Conservation (phyloP, 352 stramenopile species). For the Pythium aquatile region DNA sequence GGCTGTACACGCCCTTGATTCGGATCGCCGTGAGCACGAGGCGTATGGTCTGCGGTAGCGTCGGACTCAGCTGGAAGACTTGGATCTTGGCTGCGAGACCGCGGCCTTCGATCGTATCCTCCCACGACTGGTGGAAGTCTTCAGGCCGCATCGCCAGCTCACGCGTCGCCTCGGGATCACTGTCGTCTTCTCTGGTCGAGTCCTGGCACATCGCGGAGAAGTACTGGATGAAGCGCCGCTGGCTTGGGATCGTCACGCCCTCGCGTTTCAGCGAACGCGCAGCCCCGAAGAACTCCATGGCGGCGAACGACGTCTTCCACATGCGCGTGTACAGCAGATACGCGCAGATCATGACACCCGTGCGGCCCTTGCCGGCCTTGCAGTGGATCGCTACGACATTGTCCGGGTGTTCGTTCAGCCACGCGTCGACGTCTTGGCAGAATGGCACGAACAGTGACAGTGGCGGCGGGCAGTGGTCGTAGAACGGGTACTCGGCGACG, state of each 20-base stretch:
- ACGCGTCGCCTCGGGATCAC: conserved; percentile 15
- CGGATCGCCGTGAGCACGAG: conserved; percentile 43
- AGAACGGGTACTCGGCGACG: conserved; percentile 78
- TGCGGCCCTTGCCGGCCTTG: conserved; percentile 90
- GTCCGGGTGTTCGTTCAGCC: conserved; percentile 48
- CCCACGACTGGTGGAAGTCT: conserved; percentile 50
- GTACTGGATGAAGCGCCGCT: conserved; percentile 77
- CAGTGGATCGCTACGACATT: conserved; percentile 90
- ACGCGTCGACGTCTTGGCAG: conserved; percentile 59
- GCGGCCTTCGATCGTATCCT: conserved; percentile 42
- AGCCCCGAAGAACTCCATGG: conserved; percentile 67
- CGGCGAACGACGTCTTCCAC: conserved; percentile 56
- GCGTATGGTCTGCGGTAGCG: conserved; percentile 31
- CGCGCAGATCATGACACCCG: conserved; percentile 85
- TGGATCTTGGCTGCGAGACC: conserved; percentile 16
- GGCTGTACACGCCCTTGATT: conserved; percentile 40
- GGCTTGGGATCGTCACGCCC: conserved; percentile 82
- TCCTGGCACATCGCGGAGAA: conserved; percentile 56
- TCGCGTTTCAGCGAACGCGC: conserved; percentile 73
- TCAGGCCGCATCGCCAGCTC: conserved; percentile 37
- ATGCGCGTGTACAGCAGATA: conserved; percentile 70
- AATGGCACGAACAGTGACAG: conserved; percentile 72
- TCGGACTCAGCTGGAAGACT: conserved; percentile 28
- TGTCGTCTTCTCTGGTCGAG: background rate
- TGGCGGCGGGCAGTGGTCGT: conserved; percentile 85